Evolutionary conservation across 495 filamentous ascomycete genomes (phyloP).

Genomic region (Penicillium samsonianum): DNA sequence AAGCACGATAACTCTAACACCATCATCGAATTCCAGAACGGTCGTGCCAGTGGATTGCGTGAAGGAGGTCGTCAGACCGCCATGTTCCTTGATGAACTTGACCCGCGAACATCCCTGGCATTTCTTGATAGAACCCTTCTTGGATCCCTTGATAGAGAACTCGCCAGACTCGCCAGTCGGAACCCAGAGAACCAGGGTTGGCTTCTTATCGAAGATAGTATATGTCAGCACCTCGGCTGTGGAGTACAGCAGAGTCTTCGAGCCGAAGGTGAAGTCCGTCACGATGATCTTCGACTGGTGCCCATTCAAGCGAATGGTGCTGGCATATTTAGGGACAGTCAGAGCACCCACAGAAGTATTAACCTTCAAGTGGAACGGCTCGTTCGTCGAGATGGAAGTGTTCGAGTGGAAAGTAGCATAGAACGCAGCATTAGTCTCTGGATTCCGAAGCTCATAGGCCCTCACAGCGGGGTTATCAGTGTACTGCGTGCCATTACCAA

Average conservation of each 20-base stretch:
- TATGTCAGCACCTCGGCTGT: constrained; percentile 61
- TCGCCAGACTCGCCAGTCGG: constrained; percentile 56
- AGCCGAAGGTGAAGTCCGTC: constrained; percentile 57
- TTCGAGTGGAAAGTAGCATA: constrained; percentile 56
- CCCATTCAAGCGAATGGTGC: constrained; percentile 53
- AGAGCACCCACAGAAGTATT: constrained; percentile 55
- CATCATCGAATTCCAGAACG: constrained; percentile 45
- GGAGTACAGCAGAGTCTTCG: constrained; percentile 56
- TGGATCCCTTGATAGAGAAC: constrained; percentile 51
- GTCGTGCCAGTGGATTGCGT: constrained; percentile 49
- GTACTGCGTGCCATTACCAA: constrained; percentile 60
- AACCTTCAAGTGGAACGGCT: constrained; percentile 54
- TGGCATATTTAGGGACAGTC: constrained; percentile 44
- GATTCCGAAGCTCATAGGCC: constrained; percentile 56
- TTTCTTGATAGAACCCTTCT: constrained; percentile 35
- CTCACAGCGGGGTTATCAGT: constrained; percentile 49
- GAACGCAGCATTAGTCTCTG: constrained; percentile 55
- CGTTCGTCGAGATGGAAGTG: constrained; percentile 45
- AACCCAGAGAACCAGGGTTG: constrained; percentile 55
- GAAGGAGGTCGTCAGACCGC: constrained; percentile 41
- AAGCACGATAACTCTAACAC: constrained; percentile 49
- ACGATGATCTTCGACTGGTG: constrained; percentile 62
- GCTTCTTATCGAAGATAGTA: constrained; percentile 46
- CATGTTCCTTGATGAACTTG: constrained; percentile 36
- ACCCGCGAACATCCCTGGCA: constrained; percentile 39